Evolutionary conservation across 2,329 filamentous ascomycete genomes (phyloP).

Genomic region (Sclerotinia spermophila): DNA sequence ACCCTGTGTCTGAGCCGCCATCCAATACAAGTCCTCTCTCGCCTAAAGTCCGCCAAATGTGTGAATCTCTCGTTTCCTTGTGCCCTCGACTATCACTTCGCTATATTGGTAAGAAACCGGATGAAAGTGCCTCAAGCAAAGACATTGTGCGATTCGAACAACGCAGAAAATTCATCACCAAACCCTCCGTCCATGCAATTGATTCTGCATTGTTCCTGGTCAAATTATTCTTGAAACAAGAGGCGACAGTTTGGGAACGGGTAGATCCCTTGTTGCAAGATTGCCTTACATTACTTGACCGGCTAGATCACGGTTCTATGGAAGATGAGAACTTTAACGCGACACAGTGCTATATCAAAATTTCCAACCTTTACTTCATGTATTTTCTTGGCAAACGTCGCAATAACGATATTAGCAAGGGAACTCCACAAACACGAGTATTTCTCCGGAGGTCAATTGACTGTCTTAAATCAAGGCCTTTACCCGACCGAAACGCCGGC

Average conservation of each 20-base stretch:
- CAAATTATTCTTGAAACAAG: constrained; percentile 50
- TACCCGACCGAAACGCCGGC: constrained; percentile 55
- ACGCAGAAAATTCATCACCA: constrained; percentile 46
- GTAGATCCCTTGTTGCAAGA: constrained; percentile 57
- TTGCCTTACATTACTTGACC: constrained; percentile 51
- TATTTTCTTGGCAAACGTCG: constrained; percentile 53
- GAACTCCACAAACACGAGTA: constrained; percentile 45
- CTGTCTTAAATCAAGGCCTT: constrained; percentile 52
- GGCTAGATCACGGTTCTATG: constrained; percentile 40
- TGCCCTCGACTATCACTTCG: constrained; percentile 58
- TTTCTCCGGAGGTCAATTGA: constrained; percentile 63
- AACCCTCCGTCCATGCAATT: constrained; percentile 53
- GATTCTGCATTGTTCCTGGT: constrained; percentile 57
- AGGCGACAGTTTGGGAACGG: constrained; percentile 49
- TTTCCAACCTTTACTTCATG: constrained; percentile 70
- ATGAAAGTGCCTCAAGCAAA: constrained; percentile 50
- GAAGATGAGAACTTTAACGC: constrained; percentile 34
- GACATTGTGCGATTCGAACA: constrained; percentile 60
- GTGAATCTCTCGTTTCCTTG: constrained; percentile 55
- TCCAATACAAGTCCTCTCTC: constrained; percentile 16
- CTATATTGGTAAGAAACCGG: constrained; percentile 58
- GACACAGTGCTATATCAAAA: constrained; percentile 56
- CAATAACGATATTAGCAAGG: constrained; percentile 41
- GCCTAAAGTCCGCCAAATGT: constrained; percentile 38
- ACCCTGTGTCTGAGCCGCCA: neutral